These are phyloP conservation scores for Wickerhamiella pararugosa DNA, from an alignment of 1,139 yeast genomes.

Conservation along the genomic window DNA sequence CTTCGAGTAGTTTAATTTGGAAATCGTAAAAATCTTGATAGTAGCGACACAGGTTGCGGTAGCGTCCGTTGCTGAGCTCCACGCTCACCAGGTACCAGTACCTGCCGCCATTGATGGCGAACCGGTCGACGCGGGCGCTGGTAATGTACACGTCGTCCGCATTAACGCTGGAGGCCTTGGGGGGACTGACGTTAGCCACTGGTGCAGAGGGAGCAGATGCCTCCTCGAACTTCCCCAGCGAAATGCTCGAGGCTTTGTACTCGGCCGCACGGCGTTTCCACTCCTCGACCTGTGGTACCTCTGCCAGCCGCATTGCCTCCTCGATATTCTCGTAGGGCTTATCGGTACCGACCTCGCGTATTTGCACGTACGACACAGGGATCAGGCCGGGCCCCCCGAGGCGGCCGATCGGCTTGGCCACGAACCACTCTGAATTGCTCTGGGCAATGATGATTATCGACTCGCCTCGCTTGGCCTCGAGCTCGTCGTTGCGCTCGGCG, in stretches of 20 bases:
- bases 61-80: constrained; percentile 50
- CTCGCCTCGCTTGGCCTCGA: constrained; percentile 74
- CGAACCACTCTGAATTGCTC: constrained; percentile 93
- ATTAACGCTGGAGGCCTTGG: neutral
- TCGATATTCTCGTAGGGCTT: constrained; percentile 33
- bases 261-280: constrained; percentile 89
- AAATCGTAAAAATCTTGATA: constrained; percentile 95
- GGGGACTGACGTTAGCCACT: neutral
- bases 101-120: constrained; percentile 69
- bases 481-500: constrained; percentile 83
- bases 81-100: constrained; percentile 78
- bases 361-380: constrained; percentile 79
- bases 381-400: constrained; percentile 95
- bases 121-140: constrained; percentile 69
- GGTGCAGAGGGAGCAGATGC: constrained; percentile 2
- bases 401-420: constrained; percentile 89
- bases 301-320: constrained; percentile 44
- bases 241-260: constrained; percentile 82
- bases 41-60: constrained; percentile 65
- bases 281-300: constrained; percentile 82
- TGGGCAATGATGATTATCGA: constrained; percentile 88
- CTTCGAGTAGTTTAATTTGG: constrained; percentile 69
- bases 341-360: constrained; percentile 61
- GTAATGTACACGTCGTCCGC: constrained; percentile 17
- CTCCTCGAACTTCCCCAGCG: constrained; percentile 41